Percentiles rank a stretch among this genome's conserved stretches.
Evolutionary conservation across 2,329 filamentous ascomycete genomes (phyloP).

Genomic region (Arachnomyces sp.): DNA sequence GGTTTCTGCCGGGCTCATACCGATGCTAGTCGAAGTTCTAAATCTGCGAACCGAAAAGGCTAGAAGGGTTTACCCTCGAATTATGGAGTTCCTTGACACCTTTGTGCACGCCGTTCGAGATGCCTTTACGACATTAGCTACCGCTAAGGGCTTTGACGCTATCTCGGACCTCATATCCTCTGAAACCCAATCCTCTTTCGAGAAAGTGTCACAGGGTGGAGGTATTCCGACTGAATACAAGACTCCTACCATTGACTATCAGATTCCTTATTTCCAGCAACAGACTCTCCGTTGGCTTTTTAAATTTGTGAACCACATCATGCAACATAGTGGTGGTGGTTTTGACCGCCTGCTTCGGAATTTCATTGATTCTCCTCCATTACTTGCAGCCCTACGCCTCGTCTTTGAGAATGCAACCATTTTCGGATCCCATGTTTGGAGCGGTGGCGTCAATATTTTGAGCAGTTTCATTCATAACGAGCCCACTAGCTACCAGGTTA

Average conservation of each 20-base stretch:
- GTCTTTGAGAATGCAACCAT: constrained; percentile 72
- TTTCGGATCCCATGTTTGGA: constrained; percentile 94
- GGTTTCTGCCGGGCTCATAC: constrained; percentile 80
- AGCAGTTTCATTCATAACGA: constrained; percentile 98
- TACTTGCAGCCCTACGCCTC: constrained; percentile 69
- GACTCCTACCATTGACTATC: constrained; percentile 82
- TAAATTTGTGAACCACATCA: constrained; percentile 94
- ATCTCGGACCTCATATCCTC: constrained; percentile 79
- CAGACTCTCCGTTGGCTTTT: constrained; percentile 89
- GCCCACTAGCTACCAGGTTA: constrained; percentile 91
- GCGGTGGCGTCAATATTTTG: constrained; percentile 81
- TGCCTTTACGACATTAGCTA: constrained; percentile 75
- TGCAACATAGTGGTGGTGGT: constrained; percentile 72
- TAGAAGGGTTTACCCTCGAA: constrained; percentile 72
- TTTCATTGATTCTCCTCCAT: constrained; percentile 81
- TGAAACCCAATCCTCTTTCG: constrained; percentile 64
- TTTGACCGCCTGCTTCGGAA: constrained; percentile 88
- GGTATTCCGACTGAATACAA: constrained; percentile 66
- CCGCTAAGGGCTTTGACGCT: constrained; percentile 76
- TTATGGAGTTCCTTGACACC: constrained; percentile 80
- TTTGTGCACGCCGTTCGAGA: constrained; percentile 79
- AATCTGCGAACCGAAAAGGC: constrained; percentile 74
- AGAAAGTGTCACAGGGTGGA: constrained; percentile 57
- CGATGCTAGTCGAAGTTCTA: constrained; percentile 81
- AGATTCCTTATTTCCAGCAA: constrained; percentile 87